Evolutionary conservation across 2,329 filamentous ascomycete genomes (phyloP).

Genomic region (Fusarium hainanense): DNA sequence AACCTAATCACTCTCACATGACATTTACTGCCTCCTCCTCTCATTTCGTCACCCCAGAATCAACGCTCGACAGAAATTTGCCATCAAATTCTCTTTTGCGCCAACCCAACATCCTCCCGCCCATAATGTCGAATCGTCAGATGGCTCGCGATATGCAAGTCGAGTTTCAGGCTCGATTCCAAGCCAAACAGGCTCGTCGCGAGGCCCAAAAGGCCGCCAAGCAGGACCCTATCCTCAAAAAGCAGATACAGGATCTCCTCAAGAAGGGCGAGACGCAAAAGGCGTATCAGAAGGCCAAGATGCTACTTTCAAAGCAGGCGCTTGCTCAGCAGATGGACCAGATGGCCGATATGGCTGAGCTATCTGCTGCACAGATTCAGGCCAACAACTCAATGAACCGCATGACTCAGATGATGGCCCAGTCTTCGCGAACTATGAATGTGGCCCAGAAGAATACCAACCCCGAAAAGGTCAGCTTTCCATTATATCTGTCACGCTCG

Average conservation of each 20-base stretch:
- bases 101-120: not conserved
- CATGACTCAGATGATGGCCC: constrained; percentile 72
- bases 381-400: constrained; percentile 74
- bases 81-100: not conserved
- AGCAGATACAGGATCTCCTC: constrained; percentile 71
- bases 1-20: constrained; percentile 42
- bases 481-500: not conserved
- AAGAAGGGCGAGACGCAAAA: constrained; percentile 73
- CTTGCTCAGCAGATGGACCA: constrained; percentile 72
- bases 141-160: constrained; percentile 70
- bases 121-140: constrained; percentile 68
- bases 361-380: constrained; percentile 70
- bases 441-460: constrained; percentile 69
- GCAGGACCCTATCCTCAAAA: constrained; percentile 69
- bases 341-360: constrained; percentile 72
- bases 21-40: constrained; percentile 27
- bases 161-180: constrained; percentile 72
- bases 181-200: constrained; percentile 70
- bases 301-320: constrained; percentile 70
- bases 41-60: not conserved
- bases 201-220: constrained; percentile 70
- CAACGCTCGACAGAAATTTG: not conserved
- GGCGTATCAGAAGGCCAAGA: constrained; percentile 72
- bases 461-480: constrained; percentile 61
- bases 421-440: constrained; percentile 68